Evolutionary conservation across 2,329 filamentous ascomycete species (phyloP), one percentile per base, ranked within the genome.

Genomic region (Cadophora malorum): DNA sequence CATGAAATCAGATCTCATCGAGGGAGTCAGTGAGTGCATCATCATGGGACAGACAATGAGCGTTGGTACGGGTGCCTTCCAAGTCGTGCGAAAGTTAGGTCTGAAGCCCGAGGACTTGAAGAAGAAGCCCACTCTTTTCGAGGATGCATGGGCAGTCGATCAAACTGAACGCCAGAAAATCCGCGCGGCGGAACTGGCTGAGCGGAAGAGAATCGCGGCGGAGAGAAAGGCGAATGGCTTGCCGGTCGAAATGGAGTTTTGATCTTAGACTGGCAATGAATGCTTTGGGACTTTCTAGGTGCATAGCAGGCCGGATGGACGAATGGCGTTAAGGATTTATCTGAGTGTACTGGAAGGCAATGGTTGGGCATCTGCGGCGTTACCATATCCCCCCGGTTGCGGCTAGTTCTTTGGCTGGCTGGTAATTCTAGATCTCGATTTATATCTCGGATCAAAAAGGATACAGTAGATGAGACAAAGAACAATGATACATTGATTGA

Each of bases 41-140:
- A 99, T 99, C 78, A 96, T 98, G 90, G 96, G 96, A 19, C 95
- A 98, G 84, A 94, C 91, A 52, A 96, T 98, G 87, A 87, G 87
- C 55, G 84, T 99, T 45, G 96, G 96, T 6, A 99, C 96, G 0
- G 96, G 96, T 4, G 91, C 92, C 1, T 96, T 98, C 85, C 90
- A 96, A 77, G 91, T 98, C 28, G 91, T 97, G 3, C 84, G 94
- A 53, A 86, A 88, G 67, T 80, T 98, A 71, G 90, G 90, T 70
- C 85, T 96, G 69, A 83, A 83, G 50, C 84, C 88, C 63, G 81
- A 82, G 41, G 81, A 86, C 72, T 79, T 86, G 25, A 81, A 80
- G 41, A 76, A 76, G 62, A 85, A 83, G 74, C 80, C 81, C 69
- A 91, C 90, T 1, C 75, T 86, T 19, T 96, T 96, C 76, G 92